Conservation (phyloP, 805 yeast genomes). For the Zygosaccharomyces bailii region DNA sequence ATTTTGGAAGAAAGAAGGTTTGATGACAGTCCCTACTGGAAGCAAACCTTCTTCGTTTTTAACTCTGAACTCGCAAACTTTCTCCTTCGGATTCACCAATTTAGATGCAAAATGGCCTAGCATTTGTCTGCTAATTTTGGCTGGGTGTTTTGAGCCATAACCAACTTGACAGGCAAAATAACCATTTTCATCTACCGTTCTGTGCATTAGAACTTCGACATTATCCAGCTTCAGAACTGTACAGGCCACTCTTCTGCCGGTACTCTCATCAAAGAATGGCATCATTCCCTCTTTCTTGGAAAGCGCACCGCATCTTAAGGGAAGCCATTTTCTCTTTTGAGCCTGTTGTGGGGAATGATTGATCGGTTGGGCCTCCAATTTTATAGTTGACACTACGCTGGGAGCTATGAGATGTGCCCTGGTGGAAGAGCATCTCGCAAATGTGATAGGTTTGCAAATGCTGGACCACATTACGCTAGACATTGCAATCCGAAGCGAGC, state of each 20-base stretch:
- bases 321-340: slow-evolving; percentile 67
- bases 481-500: slow-evolving; percentile 3
- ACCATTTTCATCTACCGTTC: slow-evolving; percentile 70
- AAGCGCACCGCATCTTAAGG: slow-evolving; percentile 76
- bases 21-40: slow-evolving; percentile 72
- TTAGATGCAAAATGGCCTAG: slow-evolving; percentile 79
- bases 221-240: slow-evolving; percentile 85
- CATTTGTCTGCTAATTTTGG: slow-evolving; percentile 60
- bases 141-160: slow-evolving; percentile 61
- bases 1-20: slow-evolving; percentile 75
- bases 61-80: slow-evolving; percentile 76
- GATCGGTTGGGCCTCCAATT: slow-evolving; percentile 43
- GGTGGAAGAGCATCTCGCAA: slow-evolving; percentile 15
- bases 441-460: slow-evolving; percentile 4
- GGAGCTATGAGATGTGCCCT: slow-evolving; percentile 37
- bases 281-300: slow-evolving; percentile 90
- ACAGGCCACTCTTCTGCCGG: slow-evolving; percentile 72
- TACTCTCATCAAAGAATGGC: slow-evolving; percentile 63
- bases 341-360: slow-evolving; percentile 67
- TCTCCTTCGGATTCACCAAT: slow-evolving; percentile 76
- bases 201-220: slow-evolving; percentile 77
- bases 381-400: slow-evolving; percentile 29
- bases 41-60: slow-evolving; percentile 60
- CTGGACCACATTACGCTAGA: slow-evolving; percentile 6
- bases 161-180: slow-evolving; percentile 87